Percentiles rank a stretch among this genome's conserved stretches.
Conservation (phyloP, 495 filamentous ascomycete genomes). For the Talaromyces stipitatus region DNA sequence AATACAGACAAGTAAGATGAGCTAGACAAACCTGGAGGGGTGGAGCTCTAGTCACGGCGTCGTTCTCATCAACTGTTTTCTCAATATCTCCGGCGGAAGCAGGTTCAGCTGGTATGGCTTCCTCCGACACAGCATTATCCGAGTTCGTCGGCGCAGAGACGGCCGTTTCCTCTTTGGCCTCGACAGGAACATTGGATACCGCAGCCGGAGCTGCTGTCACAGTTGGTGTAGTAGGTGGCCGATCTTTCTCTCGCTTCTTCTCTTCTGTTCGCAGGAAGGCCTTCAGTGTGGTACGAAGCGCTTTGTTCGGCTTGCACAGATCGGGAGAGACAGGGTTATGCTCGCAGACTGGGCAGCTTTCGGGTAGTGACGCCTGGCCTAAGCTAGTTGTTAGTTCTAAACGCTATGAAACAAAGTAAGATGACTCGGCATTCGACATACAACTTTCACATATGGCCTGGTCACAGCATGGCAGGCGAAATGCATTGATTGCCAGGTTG, state of each 20-base stretch:
- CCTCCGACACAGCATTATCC: background rate
- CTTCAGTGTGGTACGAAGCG: slow-evolving; percentile 77
- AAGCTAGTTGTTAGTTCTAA: slow-evolving; percentile 16
- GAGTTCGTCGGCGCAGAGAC: background rate
- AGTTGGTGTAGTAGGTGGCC: slow-evolving; percentile 29
- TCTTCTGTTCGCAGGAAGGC: slow-evolving; percentile 82
- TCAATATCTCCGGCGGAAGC: slow-evolving; percentile 2
- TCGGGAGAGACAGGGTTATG: slow-evolving; percentile 78
- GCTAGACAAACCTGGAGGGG: background rate
- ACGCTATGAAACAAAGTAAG: background rate
- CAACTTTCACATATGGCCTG: slow-evolving; percentile 89
- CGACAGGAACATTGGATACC: slow-evolving; percentile 14
- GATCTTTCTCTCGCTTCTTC: slow-evolving; percentile 68
- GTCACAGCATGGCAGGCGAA: slow-evolving; percentile 88
- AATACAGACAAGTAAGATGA: background rate
- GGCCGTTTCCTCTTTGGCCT: background rate
- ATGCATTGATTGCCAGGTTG: slow-evolving; percentile 84
- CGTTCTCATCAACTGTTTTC: background rate
- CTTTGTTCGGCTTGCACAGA: slow-evolving; percentile 83
- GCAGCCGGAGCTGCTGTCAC: slow-evolving; percentile 15
- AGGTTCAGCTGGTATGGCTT: background rate
- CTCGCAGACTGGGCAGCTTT: slow-evolving; percentile 86
- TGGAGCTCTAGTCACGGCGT: slow-evolving; percentile 4
- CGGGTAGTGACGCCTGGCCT: slow-evolving; percentile 72
- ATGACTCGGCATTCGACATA: slow-evolving; percentile 37